Base-by-base conservation (phyloP, 106 monocot genomes). In the Amphibolis antarctica region DNA sequence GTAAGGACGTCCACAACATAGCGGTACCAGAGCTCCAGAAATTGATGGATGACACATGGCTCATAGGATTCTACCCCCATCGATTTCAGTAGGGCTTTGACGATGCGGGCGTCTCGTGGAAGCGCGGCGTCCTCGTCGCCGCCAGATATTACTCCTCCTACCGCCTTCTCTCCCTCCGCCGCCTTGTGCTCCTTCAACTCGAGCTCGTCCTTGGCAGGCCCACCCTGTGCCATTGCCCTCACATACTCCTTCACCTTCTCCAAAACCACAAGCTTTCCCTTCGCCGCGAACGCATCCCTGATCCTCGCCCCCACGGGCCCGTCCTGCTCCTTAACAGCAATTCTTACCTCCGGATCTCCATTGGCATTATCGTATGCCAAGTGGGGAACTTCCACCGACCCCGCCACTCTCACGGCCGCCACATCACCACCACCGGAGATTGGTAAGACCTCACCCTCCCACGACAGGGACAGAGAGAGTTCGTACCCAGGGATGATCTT, bases 401-500 rank as follows among this genome's bases (percentile, higher is more conserved):
- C 96, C 17, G 60, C 27, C 52, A 93, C 48, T 53, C 77, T 77
- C 14, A 74, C 23, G 21, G 55, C 36, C 36, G 36, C 28, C 74
- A 69, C 10, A 28, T 12, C 12, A 13, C n/a, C 13, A 22, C 62
- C 44, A 48, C 14, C 22, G 57, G 21, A n/a, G 47, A 58, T 15
- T 44, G 43, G 18, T 4, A 36, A 2, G 4, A 30, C 75, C 63
- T 82, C 86, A 10, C 62, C 90, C 51, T 81, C 81, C 71, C 82
- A 90, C 36, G 83, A 71, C 31, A 98, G 71, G 22, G 86, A 82
- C 29, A 98, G 43, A 21, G 90, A 82, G 61, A 98, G 76, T 72
- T 98, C 98, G 56, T 98, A 98, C 4, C 98, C 98, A 21, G 91
- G 98, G 44, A 98, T 98, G 65, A 91, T 63, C 82, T 91, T 98